Conservation (phyloP, 306 rosid species). For the Cucumis cinereus region DNA sequence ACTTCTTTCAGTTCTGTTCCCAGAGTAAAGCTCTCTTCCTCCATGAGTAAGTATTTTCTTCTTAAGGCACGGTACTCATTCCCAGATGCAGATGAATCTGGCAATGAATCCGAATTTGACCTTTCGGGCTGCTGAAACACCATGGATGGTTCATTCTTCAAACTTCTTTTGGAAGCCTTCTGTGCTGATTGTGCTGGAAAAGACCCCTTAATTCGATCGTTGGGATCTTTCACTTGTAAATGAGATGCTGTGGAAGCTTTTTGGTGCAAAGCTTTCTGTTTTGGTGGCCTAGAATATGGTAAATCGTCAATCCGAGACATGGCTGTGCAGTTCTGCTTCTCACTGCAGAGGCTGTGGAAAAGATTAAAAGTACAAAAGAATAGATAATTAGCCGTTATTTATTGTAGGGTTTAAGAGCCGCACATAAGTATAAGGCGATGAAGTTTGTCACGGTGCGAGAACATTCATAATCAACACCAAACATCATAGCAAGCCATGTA, state of each 20-base stretch:
- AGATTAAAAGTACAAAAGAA: background rate
- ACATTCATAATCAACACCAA: background rate
- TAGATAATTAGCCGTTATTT: background rate
- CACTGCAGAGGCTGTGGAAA: background rate
- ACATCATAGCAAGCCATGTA: background rate
- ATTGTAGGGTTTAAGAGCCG: background rate
- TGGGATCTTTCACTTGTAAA: constrained; percentile 12
- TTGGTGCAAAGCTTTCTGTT: constrained; percentile 37
- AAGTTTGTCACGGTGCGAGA: background rate
- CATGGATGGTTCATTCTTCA: constrained; percentile 41
- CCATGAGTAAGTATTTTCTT: constrained; percentile 59
- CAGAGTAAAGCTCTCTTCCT: constrained; percentile 65
- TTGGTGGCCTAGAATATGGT: constrained; percentile 34
- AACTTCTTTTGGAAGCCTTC: constrained; percentile 45
- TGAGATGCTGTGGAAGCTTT: constrained; percentile 33
- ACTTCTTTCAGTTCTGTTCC: constrained; percentile 53
- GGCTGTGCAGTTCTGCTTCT: constrained; percentile 15
- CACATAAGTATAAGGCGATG: background rate
- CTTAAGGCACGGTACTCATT: constrained; percentile 63
- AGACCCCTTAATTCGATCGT: constrained; percentile 21
- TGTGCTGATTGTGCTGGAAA: constrained; percentile 29
- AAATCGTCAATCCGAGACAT: constrained; percentile 43
- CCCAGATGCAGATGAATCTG: constrained; percentile 62
- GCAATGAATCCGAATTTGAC: constrained; percentile 77
- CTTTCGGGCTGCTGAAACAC: constrained; percentile 50